Percentiles rank a stretch among this genome's conserved stretches.
Conservation (phyloP, 495 filamentous ascomycete species). For the Clohesyomyces aquaticus region DNA sequence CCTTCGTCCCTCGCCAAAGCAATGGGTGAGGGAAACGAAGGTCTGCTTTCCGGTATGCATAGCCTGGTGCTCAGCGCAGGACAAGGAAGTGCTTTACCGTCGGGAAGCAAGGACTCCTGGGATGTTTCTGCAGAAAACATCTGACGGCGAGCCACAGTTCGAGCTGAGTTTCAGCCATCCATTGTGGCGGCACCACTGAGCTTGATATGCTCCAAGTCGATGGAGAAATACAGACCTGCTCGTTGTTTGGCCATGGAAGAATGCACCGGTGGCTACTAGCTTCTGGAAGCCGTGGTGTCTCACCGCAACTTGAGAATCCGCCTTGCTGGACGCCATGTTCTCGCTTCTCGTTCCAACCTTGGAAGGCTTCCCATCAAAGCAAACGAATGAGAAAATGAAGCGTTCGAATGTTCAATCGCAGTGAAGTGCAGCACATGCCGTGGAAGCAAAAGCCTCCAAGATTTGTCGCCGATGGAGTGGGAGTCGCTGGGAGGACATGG, state of each 20-base stretch:
- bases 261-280: not conserved
- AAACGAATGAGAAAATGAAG: not conserved
- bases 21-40: no score
- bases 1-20: no score
- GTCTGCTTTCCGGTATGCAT: no score
- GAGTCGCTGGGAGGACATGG: not conserved
- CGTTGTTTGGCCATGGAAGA: no score
- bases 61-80: no score
- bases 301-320: conserved; percentile 32
- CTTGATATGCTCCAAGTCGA: conserved; percentile 8
- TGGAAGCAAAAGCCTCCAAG: not conserved
- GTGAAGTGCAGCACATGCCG: not conserved
- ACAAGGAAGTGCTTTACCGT: no score
- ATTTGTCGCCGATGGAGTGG: not conserved
- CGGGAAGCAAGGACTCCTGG: not conserved
- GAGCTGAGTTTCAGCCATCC: conserved; percentile 14
- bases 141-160: not conserved
- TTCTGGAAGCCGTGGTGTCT: conserved; percentile 3
- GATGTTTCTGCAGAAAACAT: not conserved
- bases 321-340: conserved; percentile 18
- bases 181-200: conserved; percentile 17
- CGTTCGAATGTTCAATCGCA: not conserved
- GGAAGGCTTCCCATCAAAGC: not conserved
- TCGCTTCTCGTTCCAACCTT: not conserved
- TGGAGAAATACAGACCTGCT: not conserved